phyloP scores from a whole-genome alignment of 2,329 filamentous ascomycete genomes.

The Ceratocystis diversiconidia region DNA sequence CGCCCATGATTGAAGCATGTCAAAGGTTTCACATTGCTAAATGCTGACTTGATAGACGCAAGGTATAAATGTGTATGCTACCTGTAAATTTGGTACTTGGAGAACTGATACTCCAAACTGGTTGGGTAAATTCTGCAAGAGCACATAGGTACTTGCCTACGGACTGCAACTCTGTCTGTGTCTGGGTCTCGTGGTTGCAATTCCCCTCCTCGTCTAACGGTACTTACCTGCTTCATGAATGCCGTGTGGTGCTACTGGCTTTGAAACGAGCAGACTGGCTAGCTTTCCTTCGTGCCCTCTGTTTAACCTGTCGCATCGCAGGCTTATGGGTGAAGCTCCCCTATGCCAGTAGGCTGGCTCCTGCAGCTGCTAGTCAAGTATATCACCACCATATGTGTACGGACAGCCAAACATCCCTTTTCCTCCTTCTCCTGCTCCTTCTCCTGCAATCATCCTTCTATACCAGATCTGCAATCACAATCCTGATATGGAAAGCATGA shows the following conservation, averaged over 20 bases:
- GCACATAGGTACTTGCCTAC: background rate
- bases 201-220: background rate
- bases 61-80: background rate
- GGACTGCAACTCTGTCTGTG: too few relatives aligned
- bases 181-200: background rate
- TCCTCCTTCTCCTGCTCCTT: background rate
- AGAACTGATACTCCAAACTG: background rate
- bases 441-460: background rate
- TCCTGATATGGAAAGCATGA: background rate
- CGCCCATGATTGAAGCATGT: background rate
- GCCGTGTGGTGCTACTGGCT: background rate
- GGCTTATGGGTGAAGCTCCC: background rate
- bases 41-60: background rate
- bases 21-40: constrained; percentile 4
- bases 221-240: background rate
- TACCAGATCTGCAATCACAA: background rate
- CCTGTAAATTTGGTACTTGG: background rate
- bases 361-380: background rate
- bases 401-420: background rate
- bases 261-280: background rate
- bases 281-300: background rate
- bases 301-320: background rate
- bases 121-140: background rate
- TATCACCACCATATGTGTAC: background rate
- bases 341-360: background rate